Percentiles rank a stretch among this genome's conserved stretches.
Evolutionary conservation across 176 grass and related monocot genomes (phyloP).

Genomic region (Ensete glaucum): DNA sequence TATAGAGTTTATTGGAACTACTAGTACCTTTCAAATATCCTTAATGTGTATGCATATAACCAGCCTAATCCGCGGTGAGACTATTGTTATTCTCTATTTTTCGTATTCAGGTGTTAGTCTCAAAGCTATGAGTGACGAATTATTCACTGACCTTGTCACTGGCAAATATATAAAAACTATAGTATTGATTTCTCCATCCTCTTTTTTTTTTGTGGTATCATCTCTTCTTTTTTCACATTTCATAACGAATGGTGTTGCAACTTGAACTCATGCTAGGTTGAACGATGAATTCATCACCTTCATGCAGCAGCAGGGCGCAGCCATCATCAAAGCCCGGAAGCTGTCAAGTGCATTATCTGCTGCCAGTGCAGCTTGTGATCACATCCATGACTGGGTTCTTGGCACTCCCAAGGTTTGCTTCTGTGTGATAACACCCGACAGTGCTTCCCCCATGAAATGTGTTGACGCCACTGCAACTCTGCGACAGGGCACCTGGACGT

Average conservation of each 20-base stretch:
- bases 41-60: no score
- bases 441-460: background rate
- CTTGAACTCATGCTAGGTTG: slow-evolving; percentile 28
- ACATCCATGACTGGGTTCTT: slow-evolving; percentile 60
- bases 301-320: slow-evolving; percentile 52
- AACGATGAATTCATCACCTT: slow-evolving; percentile 46
- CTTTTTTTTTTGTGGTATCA: no score
- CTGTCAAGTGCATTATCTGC: slow-evolving; percentile 66
- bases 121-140: no score
- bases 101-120: no score
- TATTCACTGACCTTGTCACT: background rate
- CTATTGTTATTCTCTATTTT: no score
- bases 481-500: slow-evolving; percentile 59
- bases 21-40: no score
- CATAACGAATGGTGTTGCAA: background rate
- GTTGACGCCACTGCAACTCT: background rate
- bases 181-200: no score
- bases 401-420: slow-evolving; percentile 57
- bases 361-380: slow-evolving; percentile 61
- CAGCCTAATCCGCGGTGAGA: no score
- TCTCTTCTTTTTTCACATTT: no score
- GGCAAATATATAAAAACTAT: background rate
- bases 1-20: background rate
- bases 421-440: background rate
- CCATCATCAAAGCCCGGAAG: slow-evolving; percentile 54